Evolutionary conservation across 179 eudicot genomes (phyloP), one percentile per base, ranked within the genome.

Genomic region (Heliamphora pulchella): DNA sequence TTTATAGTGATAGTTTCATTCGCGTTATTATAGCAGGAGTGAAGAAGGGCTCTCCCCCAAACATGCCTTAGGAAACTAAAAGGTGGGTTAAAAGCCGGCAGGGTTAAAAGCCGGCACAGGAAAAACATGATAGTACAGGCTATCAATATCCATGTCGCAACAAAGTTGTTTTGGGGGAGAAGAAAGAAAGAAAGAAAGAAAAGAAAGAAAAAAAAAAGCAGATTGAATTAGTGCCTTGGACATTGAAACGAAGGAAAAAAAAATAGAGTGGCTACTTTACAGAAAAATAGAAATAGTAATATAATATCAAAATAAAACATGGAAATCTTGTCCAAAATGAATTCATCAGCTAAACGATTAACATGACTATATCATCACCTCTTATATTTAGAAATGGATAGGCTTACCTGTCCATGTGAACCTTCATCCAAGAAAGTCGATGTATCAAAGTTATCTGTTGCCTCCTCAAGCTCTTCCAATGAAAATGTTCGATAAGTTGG

Each of bases 381-480:
- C 61, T 61, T 51, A 31, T 17, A 50, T 9, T 39, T 54, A 11
- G 50, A 65, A 44, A 41, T 41, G 31, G 51, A 50, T 78, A 48
- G 77, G 43, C 63, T 53, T 80, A 94, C 98, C 96, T 93, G 94
- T 63, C 97, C 93, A 79, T 89, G 85, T 79, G 97, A 84, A 74
- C 93, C 93, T 86, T 93, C 91, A 69, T 93, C 93, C 87, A 94
- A 85, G 81, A 91, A 87, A 76, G 89, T 86, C 7, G 90, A 78
- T 66, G 90, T 80, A 82, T 86, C 85, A 76, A 94, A 94, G 79
- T 86, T 84, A 82, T 87, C 83, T 43, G 98, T 93, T 44, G 97
- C 97, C 81, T 74, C 88, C 88, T 90, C 95, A 80, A 94, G 92
- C 82, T 94, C 97, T 79, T 93, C 93, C 81, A 93, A 61, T 11